phyloP scores from a whole-genome alignment of 2,329 filamentous ascomycete species.

The Stachybotrys echinatus region DNA sequence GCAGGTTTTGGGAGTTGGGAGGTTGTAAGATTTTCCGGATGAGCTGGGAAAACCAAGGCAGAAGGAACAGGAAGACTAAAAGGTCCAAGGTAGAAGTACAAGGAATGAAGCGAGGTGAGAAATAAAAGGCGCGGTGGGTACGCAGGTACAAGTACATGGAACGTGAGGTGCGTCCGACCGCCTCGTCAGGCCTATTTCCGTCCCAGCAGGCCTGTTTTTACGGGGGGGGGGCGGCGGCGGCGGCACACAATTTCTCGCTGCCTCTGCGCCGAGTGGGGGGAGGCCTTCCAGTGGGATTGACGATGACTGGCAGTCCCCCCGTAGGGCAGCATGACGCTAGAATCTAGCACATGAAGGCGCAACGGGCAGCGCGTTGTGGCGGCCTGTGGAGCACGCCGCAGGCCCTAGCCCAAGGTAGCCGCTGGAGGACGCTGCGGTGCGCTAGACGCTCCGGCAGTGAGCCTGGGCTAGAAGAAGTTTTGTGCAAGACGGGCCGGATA shows the following conservation, averaged over 20 bases:
- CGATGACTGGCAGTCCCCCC: background rate
- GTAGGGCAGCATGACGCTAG: background rate
- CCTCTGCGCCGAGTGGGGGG: background rate
- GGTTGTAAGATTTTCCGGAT: constrained; percentile 1
- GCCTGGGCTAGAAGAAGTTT: background rate
- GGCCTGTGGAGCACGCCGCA: too few species aligned
- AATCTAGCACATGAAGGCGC: background rate
- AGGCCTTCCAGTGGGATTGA: background rate
- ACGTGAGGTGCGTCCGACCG: background rate
- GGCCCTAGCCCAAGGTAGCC: too few species aligned
- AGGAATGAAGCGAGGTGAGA: background rate
- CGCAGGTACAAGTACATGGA: background rate
- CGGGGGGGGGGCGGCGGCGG: too few species aligned
- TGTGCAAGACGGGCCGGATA: background rate
- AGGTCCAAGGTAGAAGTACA: background rate
- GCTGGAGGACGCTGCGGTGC: too few species aligned
- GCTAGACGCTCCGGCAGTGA: background rate
- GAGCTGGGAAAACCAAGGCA: background rate
- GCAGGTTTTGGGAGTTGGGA: background rate
- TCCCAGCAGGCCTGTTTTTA: background rate
- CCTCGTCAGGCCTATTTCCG: background rate
- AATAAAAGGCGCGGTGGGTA: background rate
- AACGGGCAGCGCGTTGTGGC: too few species aligned
- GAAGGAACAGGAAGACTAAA: too few species aligned
- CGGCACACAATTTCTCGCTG: background rate